Conservation (phyloP, 495 filamentous ascomycete genomes). For the Aspergillus indologenus region DNA sequence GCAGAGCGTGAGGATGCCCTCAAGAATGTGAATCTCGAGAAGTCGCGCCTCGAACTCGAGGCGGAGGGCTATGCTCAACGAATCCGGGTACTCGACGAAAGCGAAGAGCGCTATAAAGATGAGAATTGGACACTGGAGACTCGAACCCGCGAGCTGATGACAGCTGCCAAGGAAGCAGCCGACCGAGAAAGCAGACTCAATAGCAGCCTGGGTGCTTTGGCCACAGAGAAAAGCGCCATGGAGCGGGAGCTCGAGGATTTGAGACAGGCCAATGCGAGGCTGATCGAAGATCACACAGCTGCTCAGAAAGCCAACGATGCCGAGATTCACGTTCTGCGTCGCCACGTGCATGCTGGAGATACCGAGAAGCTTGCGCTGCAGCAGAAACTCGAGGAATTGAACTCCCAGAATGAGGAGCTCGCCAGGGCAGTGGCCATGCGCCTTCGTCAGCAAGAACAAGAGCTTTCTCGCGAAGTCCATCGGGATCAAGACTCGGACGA, state of each 20-base stretch:
- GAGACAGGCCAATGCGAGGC: conserved; percentile 69
- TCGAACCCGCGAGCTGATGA: conserved; percentile 74
- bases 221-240: conserved; percentile 69
- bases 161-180: conserved; percentile 63
- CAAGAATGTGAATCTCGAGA: conserved; percentile 68
- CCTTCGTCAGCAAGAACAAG: conserved; percentile 61
- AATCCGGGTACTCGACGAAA: conserved; percentile 80
- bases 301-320: conserved; percentile 81
- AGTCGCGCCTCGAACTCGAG: conserved; percentile 75
- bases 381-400: conserved; percentile 79
- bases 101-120: conserved; percentile 91
- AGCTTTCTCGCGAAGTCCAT: conserved; percentile 52
- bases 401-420: conserved; percentile 82
- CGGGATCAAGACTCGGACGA: conserved; percentile 64
- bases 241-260: conserved; percentile 88
- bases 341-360: conserved; percentile 70
- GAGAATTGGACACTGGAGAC: conserved; percentile 97
- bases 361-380: conserved; percentile 70
- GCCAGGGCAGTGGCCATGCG: conserved; percentile 75
- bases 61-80: conserved; percentile 75
- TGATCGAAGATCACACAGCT: conserved; percentile 73
- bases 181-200: conserved; percentile 79
- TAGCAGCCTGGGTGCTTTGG: conserved; percentile 61
- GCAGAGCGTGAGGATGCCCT: conserved; percentile 83
- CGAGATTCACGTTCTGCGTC: conserved; percentile 74